Conservation (phyloP, 371 early-diverging fungal species). For the Aphelidium insulamus region DNA sequence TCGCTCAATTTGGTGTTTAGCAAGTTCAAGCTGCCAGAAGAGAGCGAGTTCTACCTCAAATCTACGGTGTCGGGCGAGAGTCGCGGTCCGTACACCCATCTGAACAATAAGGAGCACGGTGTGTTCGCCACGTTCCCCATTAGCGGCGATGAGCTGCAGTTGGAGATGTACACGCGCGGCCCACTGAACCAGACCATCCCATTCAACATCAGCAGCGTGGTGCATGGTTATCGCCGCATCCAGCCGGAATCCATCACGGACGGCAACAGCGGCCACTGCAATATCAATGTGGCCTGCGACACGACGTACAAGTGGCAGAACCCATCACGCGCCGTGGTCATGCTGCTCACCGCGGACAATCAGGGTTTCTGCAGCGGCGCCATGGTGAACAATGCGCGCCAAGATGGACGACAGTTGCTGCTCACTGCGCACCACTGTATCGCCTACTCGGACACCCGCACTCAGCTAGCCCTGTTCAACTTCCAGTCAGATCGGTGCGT, state of each 20-base stretch:
- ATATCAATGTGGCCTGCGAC: conserved; percentile 19
- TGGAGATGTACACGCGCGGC: too few relatives aligned
- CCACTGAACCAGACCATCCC: too few relatives aligned
- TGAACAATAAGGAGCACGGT: conserved; percentile 14
- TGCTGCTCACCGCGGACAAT: conserved; percentile 17
- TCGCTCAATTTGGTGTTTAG: conserved; percentile 21
- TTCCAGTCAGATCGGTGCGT: conserved; percentile 14
- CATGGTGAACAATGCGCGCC: conserved; percentile 17
- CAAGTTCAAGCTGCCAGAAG: conserved; percentile 12
- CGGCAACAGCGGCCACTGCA: conserved; percentile 17
- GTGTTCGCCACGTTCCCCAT: conserved; percentile 17
- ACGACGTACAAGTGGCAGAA: conserved; percentile 10
- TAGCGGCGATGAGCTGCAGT: conserved; percentile 10
- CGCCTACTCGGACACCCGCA: conserved; percentile 9
- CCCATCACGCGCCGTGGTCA: conserved; percentile 19
- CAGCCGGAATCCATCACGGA: background rate
- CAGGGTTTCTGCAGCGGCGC: conserved; percentile 24
- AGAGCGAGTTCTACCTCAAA: conserved; percentile 14
- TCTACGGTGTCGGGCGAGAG: background rate
- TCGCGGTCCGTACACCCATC: conserved; percentile 1
- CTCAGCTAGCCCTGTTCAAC: conserved; percentile 23
- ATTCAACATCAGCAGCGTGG: conserved; percentile 12
- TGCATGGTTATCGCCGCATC: conserved; percentile 17
- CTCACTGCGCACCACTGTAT: conserved; percentile 22
- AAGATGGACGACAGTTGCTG: conserved; percentile 21